phyloP scores from a whole-genome alignment of 1,139 yeast species.

The Lodderomyces elongisporus region DNA sequence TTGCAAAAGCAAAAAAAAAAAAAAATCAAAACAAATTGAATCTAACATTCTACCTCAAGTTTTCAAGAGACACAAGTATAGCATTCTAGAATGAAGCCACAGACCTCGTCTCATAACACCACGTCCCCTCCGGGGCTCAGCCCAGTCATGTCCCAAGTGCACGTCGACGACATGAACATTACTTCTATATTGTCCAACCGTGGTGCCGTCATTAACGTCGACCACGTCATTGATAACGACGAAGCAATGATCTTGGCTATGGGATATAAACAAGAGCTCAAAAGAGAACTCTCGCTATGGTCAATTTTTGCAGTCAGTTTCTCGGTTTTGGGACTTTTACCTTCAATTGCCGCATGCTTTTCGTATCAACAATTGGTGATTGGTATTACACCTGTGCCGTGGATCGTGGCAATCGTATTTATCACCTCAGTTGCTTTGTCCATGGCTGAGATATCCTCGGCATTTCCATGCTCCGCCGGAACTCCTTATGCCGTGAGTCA shows the following conservation, averaged over 20 bases:
- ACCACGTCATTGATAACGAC: constrained; percentile 45
- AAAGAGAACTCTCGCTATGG: constrained; percentile 60
- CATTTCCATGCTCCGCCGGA: constrained; percentile 47
- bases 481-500: constrained; percentile 48
- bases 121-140: neutral
- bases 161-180: constrained; percentile 36
- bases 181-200: constrained; percentile 38
- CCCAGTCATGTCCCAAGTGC: constrained; percentile 33
- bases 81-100: too few species aligned
- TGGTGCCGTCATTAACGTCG: constrained; percentile 37
- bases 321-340: constrained; percentile 66
- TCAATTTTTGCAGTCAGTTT: constrained; percentile 67
- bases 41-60: too few species aligned
- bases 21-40: too few species aligned
- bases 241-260: constrained; percentile 57
- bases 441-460: constrained; percentile 44
- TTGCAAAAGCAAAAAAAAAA: too few species aligned
- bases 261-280: constrained; percentile 72
- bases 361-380: constrained; percentile 49
- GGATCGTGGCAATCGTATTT: constrained; percentile 48
- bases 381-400: constrained; percentile 53
- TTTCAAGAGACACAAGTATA: too few species aligned
- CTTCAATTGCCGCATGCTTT: constrained; percentile 60
- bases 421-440: constrained; percentile 48
- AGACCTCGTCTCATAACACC: too few species aligned